Evolutionary conservation across 1,284 basidiomycete species (phyloP), one percentile per base, ranked within the genome.

Genomic region (Malassezia cuniculi): DNA sequence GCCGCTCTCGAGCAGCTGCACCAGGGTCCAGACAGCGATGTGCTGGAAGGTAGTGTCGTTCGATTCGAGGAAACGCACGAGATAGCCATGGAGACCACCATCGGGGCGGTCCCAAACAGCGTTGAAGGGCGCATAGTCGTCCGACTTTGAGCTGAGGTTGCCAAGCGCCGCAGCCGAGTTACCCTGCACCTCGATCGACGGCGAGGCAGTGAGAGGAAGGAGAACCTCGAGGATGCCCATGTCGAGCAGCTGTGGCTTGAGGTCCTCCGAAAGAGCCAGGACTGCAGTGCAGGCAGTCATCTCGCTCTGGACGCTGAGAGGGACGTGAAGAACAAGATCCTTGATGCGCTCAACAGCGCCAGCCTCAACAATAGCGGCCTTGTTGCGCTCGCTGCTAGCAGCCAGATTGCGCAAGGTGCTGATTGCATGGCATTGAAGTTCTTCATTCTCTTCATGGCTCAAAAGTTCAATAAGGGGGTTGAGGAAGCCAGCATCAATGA

Each of bases 351-450:
- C 85, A 5, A 95, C 82, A n/a, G 93, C 93, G 7, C 93, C 93
- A 4, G 93, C 93, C 67, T 94, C 84, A 38, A 97, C 89, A 43
- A 99, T 97, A 6, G 89, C 87, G 17, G 84, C 78, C 74, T 97
- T 99, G 74, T 97, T 99, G 73, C 89, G 85, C 74, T 97, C 90
- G 30, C 82, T 87, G 63, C 84, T 89, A 0, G 93, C 93, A 1
- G 93, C 93, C 10, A 97, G 75, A 68, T 99, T 99, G 24, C 93
- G 78, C 38, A 99, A 74, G 0, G 93, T 99, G 19, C 85, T 93
- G 55, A 99, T 99, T n/a, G 93, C 93, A 63, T 99, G 93, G 62
- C 93, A 97, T 69, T 97, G 90, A 22, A 99, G 87, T 71, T 99
- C 93, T 70, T 99, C 93, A 66, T 97, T 97, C 69, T 99, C 93